phyloP scores from a whole-genome alignment of 345 rosid species.

The Eucalyptus curtisii region DNA sequence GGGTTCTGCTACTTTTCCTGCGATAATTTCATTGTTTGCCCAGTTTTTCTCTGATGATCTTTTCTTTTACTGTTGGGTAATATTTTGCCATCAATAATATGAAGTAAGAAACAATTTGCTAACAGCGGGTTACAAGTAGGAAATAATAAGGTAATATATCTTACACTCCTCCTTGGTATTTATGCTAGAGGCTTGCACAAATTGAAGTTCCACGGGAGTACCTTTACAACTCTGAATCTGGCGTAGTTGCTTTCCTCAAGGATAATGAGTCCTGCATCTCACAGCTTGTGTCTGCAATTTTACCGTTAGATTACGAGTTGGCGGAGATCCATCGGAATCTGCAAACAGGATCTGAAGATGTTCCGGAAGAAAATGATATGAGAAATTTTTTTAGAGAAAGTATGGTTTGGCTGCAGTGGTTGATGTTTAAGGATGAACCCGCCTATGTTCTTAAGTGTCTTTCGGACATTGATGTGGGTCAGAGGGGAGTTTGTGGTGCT shows the following conservation, averaged over 20 bases:
- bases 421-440: slow-evolving; percentile 77
- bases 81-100: background rate
- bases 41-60: background rate
- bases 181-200: slow-evolving; percentile 53
- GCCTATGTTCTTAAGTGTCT: slow-evolving; percentile 28
- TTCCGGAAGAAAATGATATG: slow-evolving; percentile 8
- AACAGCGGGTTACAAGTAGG: background rate
- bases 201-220: slow-evolving; percentile 45
- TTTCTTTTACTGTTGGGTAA: background rate
- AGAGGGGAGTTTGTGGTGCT: slow-evolving; percentile 87
- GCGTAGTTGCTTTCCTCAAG: slow-evolving; percentile 38
- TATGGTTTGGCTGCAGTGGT: slow-evolving; percentile 74
- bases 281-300: slow-evolving; percentile 40
- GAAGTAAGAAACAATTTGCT: background rate
- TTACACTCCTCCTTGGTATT: background rate
- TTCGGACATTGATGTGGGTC: slow-evolving; percentile 31
- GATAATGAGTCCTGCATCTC: slow-evolving; percentile 22
- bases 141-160: background rate
- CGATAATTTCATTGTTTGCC: background rate
- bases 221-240: slow-evolving; percentile 19
- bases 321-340: slow-evolving; percentile 12
- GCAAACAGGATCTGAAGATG: slow-evolving; percentile 17
- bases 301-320: slow-evolving; percentile 67
- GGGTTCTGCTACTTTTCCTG: background rate
- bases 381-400: slow-evolving; percentile 34